Percentiles rank a stretch among this genome's conserved stretches.
These are phyloP conservation scores for Trametes coccinea DNA, from an alignment of 768 basidiomycete species.

Conservation along the genomic window DNA sequence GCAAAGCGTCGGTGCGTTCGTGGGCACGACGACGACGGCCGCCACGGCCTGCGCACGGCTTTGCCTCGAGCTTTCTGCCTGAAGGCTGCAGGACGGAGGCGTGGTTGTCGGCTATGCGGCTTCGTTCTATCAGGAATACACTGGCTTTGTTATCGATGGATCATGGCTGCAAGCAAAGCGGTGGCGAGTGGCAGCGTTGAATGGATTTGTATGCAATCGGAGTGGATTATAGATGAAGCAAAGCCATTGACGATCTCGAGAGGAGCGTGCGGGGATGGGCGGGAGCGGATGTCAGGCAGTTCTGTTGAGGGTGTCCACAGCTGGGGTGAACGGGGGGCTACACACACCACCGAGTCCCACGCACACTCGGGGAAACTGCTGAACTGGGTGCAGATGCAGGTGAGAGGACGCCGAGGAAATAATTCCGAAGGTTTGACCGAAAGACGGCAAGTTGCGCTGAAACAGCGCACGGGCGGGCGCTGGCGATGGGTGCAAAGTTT, in stretches of 20 bases:
- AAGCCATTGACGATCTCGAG: neutral
- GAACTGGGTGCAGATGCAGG: neutral
- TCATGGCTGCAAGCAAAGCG: neutral
- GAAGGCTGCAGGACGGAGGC: neutral
- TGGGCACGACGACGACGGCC: neutral
- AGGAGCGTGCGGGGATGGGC: neutral
- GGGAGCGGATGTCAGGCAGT: neutral
- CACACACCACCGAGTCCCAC: too few species aligned
- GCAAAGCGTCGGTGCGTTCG: neutral
- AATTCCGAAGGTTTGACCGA: conserved; percentile 17
- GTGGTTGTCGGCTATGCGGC: conserved; percentile 2
- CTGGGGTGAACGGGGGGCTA: too few species aligned
- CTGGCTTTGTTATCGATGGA: too few species aligned
- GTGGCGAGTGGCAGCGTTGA: neutral
- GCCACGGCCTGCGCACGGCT: neutral
- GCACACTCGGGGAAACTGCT: neutral
- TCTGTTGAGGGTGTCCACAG: neutral
- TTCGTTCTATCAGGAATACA: too few species aligned
- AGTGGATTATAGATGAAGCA: neutral
- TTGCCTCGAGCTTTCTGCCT: too few species aligned
- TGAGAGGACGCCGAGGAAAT: conserved; percentile 12
- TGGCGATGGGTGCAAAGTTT: conserved; percentile 17
- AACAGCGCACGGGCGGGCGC: conserved; percentile 13
- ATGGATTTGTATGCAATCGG: neutral
- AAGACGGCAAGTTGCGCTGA: conserved; percentile 23